Percentiles rank a stretch among this genome's conserved stretches.
phyloP scores from a whole-genome alignment of 208 protist genomes.

The Trypanosoma lewisi region DNA sequence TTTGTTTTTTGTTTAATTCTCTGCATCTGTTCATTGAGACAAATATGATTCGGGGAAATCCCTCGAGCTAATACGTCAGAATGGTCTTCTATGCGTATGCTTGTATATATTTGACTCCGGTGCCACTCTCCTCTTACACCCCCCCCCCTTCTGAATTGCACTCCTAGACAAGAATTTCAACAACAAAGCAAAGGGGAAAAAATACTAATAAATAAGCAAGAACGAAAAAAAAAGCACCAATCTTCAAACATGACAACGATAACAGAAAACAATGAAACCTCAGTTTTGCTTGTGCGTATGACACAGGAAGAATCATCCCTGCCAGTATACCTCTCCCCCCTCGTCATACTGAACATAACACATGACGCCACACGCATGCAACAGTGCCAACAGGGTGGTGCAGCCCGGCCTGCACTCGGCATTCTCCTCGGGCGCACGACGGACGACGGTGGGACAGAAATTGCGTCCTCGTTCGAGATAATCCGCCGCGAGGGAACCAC shows the following conservation, averaged over 20 bases:
- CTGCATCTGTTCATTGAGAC: too few relatives aligned
- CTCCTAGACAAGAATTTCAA: too few relatives aligned
- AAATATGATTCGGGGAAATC: too few relatives aligned
- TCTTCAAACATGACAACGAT: neutral
- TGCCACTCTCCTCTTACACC: too few relatives aligned
- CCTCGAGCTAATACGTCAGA: too few relatives aligned
- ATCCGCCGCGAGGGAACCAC: slow-evolving; percentile 7
- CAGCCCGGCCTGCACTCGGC: slow-evolving; percentile 3
- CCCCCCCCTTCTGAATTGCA: too few relatives aligned
- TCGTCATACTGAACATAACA: slow-evolving; percentile 70
- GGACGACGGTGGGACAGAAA: slow-evolving; percentile 25
- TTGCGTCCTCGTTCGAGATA: slow-evolving; percentile 52
- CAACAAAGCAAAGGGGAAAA: neutral
- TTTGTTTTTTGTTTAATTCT: too few relatives aligned
- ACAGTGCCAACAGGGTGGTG: slow-evolving; percentile 9
- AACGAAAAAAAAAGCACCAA: slow-evolving; percentile 8
- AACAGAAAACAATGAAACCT: neutral
- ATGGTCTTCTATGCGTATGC: too few relatives aligned
- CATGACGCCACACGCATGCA: slow-evolving; percentile 58
- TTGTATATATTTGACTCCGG: too few relatives aligned
- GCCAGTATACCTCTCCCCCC: slow-evolving; percentile 43
- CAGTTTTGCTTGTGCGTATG: slow-evolving; percentile 16
- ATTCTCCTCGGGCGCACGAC: slow-evolving; percentile 29
- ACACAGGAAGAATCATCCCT: slow-evolving; percentile 8
- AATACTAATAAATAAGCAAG: too few relatives aligned